Evolutionary conservation across 805 yeast genomes (phyloP), one percentile per base, ranked within the genome.

Genomic region (Saturnispora gosingensis): DNA sequence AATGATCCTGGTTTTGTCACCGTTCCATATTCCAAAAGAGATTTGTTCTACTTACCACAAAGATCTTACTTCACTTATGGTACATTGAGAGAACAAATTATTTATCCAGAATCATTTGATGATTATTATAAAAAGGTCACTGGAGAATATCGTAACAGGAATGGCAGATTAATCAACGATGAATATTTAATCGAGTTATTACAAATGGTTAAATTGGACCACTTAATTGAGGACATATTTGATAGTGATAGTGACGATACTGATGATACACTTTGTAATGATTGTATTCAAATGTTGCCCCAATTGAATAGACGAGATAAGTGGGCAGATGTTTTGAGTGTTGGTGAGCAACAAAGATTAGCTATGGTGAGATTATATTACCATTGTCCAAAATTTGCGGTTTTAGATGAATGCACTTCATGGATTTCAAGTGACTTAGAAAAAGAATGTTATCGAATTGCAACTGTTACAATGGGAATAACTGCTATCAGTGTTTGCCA

Each of bases 291-390:
- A 36, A 64, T 61, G 35, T 58, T 62, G 8, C 63, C 69, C n/a
- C 82, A 85, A 40, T 79, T 87, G 72, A 83, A 84, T 61, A 69
- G 76, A 6, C 76, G 75, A 18, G 76, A 87, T 58, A 87, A 85
- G 66, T 90, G 98, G 97, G 77, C 85, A 9, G 96, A 88, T 58
- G 87, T 89, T 58, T 72, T 90, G 55, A 84, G 95, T 2, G 82
- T 83, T 56, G 97, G 98, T 27, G 95, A 90, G 24, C 97, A 90
- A 66, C 97, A 90, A 66, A 73, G 96, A 59, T 74, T 90, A 56
- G 97, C 97, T 13, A 83, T 91, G 85, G 96, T 95, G 2, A 77
- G 97, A 61, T 74, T 90, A 67, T 90, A 86, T 63, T 90, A 89
- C 64, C 97, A 90, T 67, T 76, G 77, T 60, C 98, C 98, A 2